Percentiles rank a stretch among this genome's conserved stretches.
Evolutionary conservation across 1,284 basidiomycete species (phyloP).

Genomic region (Cystobasidium sp.): DNA sequence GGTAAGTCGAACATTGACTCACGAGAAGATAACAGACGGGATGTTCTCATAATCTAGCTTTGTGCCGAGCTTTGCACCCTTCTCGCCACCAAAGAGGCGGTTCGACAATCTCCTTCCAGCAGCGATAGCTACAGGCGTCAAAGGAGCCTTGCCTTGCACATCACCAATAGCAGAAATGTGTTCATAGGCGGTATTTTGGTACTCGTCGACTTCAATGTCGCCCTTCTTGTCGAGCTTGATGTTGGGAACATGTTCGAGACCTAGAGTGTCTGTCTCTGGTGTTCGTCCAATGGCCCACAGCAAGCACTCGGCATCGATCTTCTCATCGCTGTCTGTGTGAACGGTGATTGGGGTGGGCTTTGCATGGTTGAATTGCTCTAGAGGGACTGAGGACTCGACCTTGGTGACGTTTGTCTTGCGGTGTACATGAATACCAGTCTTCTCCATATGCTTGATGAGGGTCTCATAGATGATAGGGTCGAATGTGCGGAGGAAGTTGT

Average conservation of each 20-base stretch:
- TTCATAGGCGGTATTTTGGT: conserved; percentile 77
- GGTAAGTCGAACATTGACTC: conserved; percentile 62
- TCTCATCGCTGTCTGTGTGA: conserved; percentile 70
- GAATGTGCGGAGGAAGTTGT: conserved; percentile 89
- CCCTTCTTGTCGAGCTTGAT: conserved; percentile 77
- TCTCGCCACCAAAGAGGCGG: conserved; percentile 81
- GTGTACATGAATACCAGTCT: conserved; percentile 87
- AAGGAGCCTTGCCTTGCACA: conserved; percentile 83
- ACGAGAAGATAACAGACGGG: conserved; percentile 85
- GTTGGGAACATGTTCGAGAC: conserved; percentile 72
- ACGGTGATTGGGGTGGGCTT: conserved; percentile 61
- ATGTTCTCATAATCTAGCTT: conserved; percentile 90
- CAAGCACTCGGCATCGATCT: conserved; percentile 81
- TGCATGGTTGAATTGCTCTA: conserved; percentile 50
- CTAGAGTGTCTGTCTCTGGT: conserved; percentile 76
- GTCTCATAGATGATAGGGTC: conserved; percentile 85
- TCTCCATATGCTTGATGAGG: conserved; percentile 91
- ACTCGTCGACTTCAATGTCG: conserved; percentile 86
- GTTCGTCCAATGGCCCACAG: conserved; percentile 95
- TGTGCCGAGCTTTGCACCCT: conserved; percentile 73
- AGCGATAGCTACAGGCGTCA: conserved; percentile 98
- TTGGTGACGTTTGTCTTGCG: conserved; percentile 74
- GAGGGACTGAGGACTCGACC: conserved; percentile 71
- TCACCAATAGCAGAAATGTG: conserved; percentile 87
- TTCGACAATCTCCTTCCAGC: conserved; percentile 88